Evolutionary conservation across 257 asterid genomes (phyloP).

Genomic region (Gentiana dahurica): DNA sequence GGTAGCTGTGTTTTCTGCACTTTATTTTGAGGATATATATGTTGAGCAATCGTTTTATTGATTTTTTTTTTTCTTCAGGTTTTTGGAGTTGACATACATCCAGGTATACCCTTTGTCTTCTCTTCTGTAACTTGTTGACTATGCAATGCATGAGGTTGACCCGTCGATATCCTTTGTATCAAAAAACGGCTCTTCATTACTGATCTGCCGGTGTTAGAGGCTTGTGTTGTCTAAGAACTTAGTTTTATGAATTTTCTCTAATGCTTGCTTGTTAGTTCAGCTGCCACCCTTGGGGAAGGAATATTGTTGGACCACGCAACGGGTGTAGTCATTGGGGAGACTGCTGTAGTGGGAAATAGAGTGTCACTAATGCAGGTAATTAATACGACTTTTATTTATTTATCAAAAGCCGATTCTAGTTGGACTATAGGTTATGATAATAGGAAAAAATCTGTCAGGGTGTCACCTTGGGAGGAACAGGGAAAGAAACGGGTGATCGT

Average conservation of each 20-base stretch:
- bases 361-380: slow-evolving; percentile 40
- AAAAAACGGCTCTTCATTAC: not conserved
- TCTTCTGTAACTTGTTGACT: not conserved
- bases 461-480: slow-evolving; percentile 41
- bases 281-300: slow-evolving; percentile 39
- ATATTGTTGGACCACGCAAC: slow-evolving; percentile 37
- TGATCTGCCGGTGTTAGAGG: no score
- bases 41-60: not conserved
- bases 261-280: slow-evolving; percentile 15
- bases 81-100: slow-evolving; percentile 41
- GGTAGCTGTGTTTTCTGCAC: slow-evolving; percentile 15
- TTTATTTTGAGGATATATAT: not conserved
- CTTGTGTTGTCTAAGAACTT: no score
- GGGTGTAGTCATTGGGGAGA: slow-evolving; percentile 40
- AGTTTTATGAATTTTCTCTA: not conserved
- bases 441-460: slow-evolving; percentile 15
- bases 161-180: not conserved
- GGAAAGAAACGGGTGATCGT: slow-evolving; percentile 30
- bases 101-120: slow-evolving; percentile 18
- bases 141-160: no score
- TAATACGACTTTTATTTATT: not conserved
- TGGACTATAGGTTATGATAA: not conserved
- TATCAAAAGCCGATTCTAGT: no score
- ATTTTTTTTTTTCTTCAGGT: slow-evolving; percentile 16
- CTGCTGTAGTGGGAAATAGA: slow-evolving; percentile 32